Evolutionary conservation across 176 grass and related monocot genomes (phyloP).

Genomic region (Stipa capillata): DNA sequence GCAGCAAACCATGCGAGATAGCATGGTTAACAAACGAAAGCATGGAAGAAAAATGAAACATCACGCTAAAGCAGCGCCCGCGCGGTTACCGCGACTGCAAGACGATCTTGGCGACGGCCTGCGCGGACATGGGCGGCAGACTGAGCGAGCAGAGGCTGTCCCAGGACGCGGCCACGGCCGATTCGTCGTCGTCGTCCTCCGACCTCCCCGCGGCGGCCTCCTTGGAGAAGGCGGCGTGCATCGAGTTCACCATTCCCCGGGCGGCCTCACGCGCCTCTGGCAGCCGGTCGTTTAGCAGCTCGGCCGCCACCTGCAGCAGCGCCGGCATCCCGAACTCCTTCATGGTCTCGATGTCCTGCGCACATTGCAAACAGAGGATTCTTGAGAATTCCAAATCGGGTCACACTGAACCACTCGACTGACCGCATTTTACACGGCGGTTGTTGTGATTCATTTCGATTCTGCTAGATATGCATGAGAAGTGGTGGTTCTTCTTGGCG

Average conservation of each 20-base stretch:
- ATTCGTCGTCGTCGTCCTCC: constrained; percentile 8
- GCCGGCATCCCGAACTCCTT: constrained; percentile 64
- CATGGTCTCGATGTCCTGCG: constrained; percentile 48
- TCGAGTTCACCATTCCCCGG: constrained; percentile 45
- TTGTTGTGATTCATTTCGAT: too few relatives aligned
- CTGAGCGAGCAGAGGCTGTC: constrained; percentile 71
- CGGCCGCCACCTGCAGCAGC: constrained; percentile 62
- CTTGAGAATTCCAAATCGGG: too few relatives aligned
- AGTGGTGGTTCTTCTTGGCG: too few relatives aligned
- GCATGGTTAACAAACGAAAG: constrained; percentile 24
- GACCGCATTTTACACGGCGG: too few relatives aligned
- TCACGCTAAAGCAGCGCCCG: not conserved
- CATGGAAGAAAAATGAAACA: too few relatives aligned
- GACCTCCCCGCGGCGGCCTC: not conserved
- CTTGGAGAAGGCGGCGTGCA: constrained; percentile 46
- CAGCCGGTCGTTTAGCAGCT: constrained; percentile 80
- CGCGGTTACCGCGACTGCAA: constrained; percentile 13
- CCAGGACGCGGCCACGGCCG: constrained; percentile 39
- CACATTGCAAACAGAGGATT: not conserved
- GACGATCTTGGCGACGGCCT: constrained; percentile 65
- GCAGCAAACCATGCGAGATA: constrained; percentile 33
- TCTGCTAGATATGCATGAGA: too few relatives aligned
- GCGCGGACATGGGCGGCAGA: constrained; percentile 68
- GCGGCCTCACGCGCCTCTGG: constrained; percentile 90
- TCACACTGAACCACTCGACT: too few relatives aligned